Evolutionary conservation across 495 filamentous ascomycete species (phyloP).

Genomic region (Penicillium pancosmium): DNA sequence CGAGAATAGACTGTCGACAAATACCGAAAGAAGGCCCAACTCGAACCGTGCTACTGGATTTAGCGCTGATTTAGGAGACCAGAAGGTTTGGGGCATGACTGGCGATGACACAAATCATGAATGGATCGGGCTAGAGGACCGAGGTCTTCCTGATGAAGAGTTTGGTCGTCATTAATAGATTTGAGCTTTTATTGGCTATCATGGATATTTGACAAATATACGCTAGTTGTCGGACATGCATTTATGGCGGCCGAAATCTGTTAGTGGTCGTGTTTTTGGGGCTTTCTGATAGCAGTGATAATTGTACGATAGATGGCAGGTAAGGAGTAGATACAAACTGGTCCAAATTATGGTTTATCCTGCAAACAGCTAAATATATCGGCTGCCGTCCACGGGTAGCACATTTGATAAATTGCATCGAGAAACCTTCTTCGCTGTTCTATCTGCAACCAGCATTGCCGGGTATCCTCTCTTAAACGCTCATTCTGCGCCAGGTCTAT

Average conservation of each 20-base stretch:
- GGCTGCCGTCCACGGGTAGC: no score
- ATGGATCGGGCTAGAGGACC: conserved; percentile 32
- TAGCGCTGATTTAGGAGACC: conserved; percentile 10
- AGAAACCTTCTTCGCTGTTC: neutral
- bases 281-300: no score
- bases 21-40: neutral
- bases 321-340: no score
- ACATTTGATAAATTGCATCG: no score
- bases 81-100: conserved; percentile 8
- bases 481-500: conserved; percentile 8
- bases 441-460: neutral
- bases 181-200: neutral
- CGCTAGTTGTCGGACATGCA: neutral
- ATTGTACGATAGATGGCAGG: neutral
- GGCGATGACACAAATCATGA: conserved; percentile 20
- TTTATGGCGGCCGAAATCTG: no score
- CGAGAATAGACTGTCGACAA: neutral
- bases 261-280: no score
- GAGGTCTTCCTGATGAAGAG: conserved; percentile 26
- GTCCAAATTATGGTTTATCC: no score
- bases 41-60: neutral
- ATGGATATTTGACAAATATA: neutral
- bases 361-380: no score
- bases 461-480: conserved; percentile 12
- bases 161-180: conserved; percentile 6